These are phyloP conservation scores for Kodamaea sp. DNA, from an alignment of 1,139 yeast species.

Conservation along the genomic window DNA sequence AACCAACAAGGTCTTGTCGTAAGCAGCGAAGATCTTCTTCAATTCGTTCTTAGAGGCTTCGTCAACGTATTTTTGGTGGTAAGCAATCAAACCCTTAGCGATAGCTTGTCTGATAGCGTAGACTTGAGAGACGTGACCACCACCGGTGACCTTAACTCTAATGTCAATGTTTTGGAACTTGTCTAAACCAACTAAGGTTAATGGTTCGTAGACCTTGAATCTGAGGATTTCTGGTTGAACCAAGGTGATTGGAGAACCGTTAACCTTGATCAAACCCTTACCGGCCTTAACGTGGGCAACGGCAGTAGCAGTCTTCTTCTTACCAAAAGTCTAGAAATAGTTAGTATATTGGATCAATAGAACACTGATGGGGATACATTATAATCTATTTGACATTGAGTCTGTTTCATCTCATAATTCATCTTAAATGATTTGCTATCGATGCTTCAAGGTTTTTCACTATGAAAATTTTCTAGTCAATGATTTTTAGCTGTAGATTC, in stretches of 20 bases:
- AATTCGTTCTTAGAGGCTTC: conserved; percentile 99
- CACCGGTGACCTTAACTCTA: conserved; percentile 99
- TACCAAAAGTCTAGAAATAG: conserved; percentile 86
- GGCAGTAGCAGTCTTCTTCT: conserved; percentile 99
- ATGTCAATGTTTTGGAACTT: conserved; percentile 97
- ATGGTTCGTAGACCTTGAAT: conserved; percentile 99
- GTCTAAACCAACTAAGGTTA: conserved; percentile 96
- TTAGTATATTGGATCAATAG: conserved; percentile 24
- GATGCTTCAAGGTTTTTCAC: background rate
- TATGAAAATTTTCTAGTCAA: background rate
- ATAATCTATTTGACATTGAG: no score
- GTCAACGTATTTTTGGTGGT: conserved; percentile 98
- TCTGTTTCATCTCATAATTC: background rate
- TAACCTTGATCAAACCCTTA: conserved; percentile 97
- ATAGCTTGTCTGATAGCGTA: conserved; percentile 99
- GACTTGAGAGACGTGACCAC: conserved; percentile 99
- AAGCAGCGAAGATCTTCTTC: conserved; percentile 94
- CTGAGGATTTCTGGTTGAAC: conserved; percentile 99
- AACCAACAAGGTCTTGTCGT: conserved; percentile 99
- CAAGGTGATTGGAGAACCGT: conserved; percentile 98
- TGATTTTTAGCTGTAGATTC: no score
- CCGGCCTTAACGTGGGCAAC: conserved; percentile 99
- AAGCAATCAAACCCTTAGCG: conserved; percentile 99
- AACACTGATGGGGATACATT: no score
- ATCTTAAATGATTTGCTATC: background rate